A percentile compares a stretch with the other conserved stretches of the same genome.
Evolutionary conservation across 2,329 filamentous ascomycete species (phyloP).

Genomic region (Periconia macrospinosa): DNA sequence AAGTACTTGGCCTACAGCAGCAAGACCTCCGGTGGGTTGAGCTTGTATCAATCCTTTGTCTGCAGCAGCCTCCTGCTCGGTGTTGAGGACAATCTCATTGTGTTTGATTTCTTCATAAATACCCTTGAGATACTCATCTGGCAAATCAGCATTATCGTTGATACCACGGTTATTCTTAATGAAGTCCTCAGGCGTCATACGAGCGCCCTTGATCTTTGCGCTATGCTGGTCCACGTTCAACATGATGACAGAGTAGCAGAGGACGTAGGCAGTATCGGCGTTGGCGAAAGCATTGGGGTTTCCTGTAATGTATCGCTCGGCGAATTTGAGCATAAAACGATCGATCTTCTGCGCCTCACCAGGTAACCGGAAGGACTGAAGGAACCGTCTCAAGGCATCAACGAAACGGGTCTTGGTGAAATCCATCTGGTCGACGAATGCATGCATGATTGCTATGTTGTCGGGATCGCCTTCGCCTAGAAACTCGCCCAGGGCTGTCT

Average conservation of each 20-base stretch:
- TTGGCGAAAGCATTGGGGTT: conserved; percentile 98
- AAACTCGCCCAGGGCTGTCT: conserved; percentile 89
- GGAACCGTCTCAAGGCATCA: conserved; percentile 84
- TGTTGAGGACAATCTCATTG: conserved; percentile 93
- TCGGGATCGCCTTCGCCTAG: conserved; percentile 90
- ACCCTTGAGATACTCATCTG: conserved; percentile 82
- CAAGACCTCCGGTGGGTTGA: conserved; percentile 67
- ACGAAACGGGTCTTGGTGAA: conserved; percentile 91
- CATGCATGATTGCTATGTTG: conserved; percentile 97
- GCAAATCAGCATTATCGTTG: conserved; percentile 92
- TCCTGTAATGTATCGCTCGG: conserved; percentile 89
- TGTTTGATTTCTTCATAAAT: conserved; percentile 91
- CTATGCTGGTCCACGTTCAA: conserved; percentile 96
- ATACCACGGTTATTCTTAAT: conserved; percentile 99
- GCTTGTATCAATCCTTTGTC: conserved; percentile 66
- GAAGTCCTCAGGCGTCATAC: conserved; percentile 96
- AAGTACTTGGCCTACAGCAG: conserved; percentile 83
- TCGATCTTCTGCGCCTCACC: conserved; percentile 99
- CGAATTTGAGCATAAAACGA: conserved; percentile 99
- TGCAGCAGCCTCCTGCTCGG: conserved; percentile 86
- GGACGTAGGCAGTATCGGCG: conserved; percentile 93
- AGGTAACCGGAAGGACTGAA: conserved; percentile 92
- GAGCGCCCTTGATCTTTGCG: conserved; percentile 73
- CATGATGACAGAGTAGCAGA: conserved; percentile 95
- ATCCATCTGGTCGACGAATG: conserved; percentile 94